These are phyloP conservation scores for Populus davidiana DNA, from an alignment of 345 rosid species.

Conservation along the genomic window DNA sequence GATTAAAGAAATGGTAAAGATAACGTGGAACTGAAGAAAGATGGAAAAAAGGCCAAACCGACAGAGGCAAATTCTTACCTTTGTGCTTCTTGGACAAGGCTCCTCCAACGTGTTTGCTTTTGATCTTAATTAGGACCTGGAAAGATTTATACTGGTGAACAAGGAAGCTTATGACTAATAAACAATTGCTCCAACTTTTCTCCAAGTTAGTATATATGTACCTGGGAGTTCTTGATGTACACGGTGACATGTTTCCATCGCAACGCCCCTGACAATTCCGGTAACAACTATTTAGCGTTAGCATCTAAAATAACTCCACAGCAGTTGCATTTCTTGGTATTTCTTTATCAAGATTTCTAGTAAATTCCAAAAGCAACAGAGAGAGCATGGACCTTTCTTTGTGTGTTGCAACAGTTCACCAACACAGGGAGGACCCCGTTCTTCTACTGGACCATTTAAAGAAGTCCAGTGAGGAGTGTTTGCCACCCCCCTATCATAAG, in stretches of 20 bases:
- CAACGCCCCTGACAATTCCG: slow-evolving; percentile 50
- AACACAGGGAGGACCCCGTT: slow-evolving; percentile 42
- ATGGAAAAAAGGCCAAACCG: not conserved
- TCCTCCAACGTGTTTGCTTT: slow-evolving; percentile 88
- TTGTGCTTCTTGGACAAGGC: slow-evolving; percentile 88
- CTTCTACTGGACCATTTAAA: slow-evolving; percentile 35
- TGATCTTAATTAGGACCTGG: slow-evolving; percentile 71
- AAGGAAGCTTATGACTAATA: not conserved
- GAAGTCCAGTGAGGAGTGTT: slow-evolving; percentile 47
- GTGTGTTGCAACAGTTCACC: slow-evolving; percentile 77
- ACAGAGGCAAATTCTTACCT: slow-evolving; percentile 38
- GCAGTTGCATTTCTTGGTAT: not conserved
- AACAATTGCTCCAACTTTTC: not conserved
- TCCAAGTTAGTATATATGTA: slow-evolving; percentile 9
- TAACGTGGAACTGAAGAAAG: not conserved
- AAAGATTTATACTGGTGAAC: slow-evolving; percentile 1
- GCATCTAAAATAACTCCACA: not conserved
- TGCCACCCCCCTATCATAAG: slow-evolving; percentile 53
- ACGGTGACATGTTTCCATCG: slow-evolving; percentile 59
- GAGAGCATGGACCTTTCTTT: slow-evolving; percentile 48
- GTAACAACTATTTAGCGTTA: not conserved
- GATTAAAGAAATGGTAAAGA: not conserved
- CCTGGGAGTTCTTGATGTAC: slow-evolving; percentile 79
- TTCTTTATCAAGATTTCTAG: not conserved
- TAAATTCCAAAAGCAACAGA: not conserved